Evolutionary conservation across 2,329 filamentous ascomycete genomes (phyloP).

Genomic region (Atkinsonella hypoxylon): DNA sequence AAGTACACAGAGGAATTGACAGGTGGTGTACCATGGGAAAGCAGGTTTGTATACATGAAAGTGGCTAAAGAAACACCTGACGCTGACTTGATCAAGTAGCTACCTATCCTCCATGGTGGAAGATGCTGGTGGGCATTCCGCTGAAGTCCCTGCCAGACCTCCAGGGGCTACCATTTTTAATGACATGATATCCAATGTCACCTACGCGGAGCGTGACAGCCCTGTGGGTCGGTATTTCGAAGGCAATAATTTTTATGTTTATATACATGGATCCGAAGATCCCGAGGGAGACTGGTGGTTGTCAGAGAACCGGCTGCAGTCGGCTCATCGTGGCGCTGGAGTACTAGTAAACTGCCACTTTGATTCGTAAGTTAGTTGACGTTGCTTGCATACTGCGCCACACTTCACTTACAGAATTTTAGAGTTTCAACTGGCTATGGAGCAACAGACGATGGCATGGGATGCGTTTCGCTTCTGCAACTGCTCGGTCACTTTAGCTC

Average conservation of each 20-base stretch:
- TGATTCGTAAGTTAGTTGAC: constrained; percentile 43
- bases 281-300: constrained; percentile 65
- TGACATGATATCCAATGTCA: constrained; percentile 68
- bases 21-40: constrained; percentile 18
- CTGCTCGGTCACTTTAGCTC: constrained; percentile 77
- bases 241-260: constrained; percentile 82
- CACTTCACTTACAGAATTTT: neutral
- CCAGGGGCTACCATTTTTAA: constrained; percentile 57
- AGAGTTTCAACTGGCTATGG: constrained; percentile 86
- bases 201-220: constrained; percentile 29
- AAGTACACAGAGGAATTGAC: constrained; percentile 29
- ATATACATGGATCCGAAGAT: constrained; percentile 73
- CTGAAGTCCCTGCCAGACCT: constrained; percentile 4
- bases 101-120: neutral
- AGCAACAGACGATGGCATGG: constrained; percentile 87
- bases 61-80: neutral
- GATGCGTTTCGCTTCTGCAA: constrained; percentile 76
- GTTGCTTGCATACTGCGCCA: neutral
- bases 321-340: constrained; percentile 51
- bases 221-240: constrained; percentile 67
- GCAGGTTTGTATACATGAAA: neutral
- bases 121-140: neutral
- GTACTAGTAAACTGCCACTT: constrained; percentile 93
- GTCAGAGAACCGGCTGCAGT: constrained; percentile 24
- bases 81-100: neutral